Conservation (phyloP, 192 early-diverging fungal genomes). For the Coemansia reversa region DNA sequence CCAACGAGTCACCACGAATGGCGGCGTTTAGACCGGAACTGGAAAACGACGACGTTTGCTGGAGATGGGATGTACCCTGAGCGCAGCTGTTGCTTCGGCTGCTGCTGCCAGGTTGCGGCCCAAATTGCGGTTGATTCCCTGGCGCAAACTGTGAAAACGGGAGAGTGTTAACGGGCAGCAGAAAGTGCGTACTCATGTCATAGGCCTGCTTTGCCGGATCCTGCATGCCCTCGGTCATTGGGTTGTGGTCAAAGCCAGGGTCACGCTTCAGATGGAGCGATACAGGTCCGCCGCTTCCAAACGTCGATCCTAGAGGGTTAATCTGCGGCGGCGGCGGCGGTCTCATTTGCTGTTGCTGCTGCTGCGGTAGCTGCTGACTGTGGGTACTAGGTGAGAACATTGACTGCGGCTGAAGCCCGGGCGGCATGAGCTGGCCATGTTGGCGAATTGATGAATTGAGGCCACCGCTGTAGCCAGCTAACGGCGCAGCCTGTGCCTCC, state of each 20-base stretch:
- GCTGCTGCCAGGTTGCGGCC: slow-evolving; percentile 25
- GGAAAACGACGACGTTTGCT: slow-evolving; percentile 38
- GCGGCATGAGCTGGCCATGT: slow-evolving; percentile 15
- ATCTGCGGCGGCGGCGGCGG: slow-evolving; percentile 29
- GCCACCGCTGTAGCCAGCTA: slow-evolving; percentile 9
- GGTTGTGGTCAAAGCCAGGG: slow-evolving; percentile 43
- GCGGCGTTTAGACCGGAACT: slow-evolving; percentile 14
- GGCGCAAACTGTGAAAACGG: slow-evolving; percentile 28
- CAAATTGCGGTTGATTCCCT: neutral
- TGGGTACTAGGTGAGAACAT: neutral
- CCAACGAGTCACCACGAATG: slow-evolving; percentile 8
- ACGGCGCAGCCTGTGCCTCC: slow-evolving; percentile 14
- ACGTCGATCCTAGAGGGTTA: slow-evolving; percentile 36
- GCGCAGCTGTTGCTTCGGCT: slow-evolving; percentile 9
- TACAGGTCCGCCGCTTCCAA: slow-evolving; percentile 30
- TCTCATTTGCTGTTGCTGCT: slow-evolving; percentile 9
- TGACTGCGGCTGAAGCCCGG: slow-evolving; percentile 11
- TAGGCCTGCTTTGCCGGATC: slow-evolving; percentile 49
- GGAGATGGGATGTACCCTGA: slow-evolving; percentile 2
- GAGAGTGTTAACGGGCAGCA: slow-evolving; percentile 40
- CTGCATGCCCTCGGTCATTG: slow-evolving; percentile 34
- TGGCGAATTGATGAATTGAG: slow-evolving; percentile 12
- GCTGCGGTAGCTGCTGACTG: slow-evolving; percentile 14
- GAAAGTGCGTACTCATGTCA: slow-evolving; percentile 44
- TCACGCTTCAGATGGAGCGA: slow-evolving; percentile 53